Percentiles rank a stretch among this genome's conserved stretches.
Evolutionary conservation across 441 rosid genomes (phyloP).

Genomic region (Erysimum cheiri): DNA sequence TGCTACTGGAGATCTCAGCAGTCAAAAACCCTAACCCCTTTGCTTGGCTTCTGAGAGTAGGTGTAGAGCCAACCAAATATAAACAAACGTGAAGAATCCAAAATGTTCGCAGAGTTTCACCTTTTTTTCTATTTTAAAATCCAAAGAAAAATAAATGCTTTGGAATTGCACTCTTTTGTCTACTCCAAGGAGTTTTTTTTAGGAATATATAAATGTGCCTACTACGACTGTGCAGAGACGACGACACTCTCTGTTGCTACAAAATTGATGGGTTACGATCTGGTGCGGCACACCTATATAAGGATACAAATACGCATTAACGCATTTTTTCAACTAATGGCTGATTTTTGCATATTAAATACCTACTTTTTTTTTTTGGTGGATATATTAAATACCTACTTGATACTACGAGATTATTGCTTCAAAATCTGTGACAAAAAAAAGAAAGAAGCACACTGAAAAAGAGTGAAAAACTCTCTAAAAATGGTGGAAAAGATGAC

Average conservation of each 20-base stretch:
- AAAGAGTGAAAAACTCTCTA: no score
- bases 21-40: slow-evolving; percentile 38
- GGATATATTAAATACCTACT: no score
- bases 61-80: slow-evolving; percentile 37
- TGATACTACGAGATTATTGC: not conserved
- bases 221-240: slow-evolving; percentile 24
- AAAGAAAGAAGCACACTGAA: not conserved
- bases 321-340: not conserved
- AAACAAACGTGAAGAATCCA: slow-evolving; percentile 39
- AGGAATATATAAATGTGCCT: slow-evolving; percentile 28
- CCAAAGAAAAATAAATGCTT: slow-evolving; percentile 23
- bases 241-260: slow-evolving; percentile 24
- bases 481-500: slow-evolving; percentile 10
- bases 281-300: slow-evolving; percentile 13
- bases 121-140: slow-evolving; percentile 24
- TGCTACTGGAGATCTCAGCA: slow-evolving; percentile 33
- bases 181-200: slow-evolving; percentile 30
- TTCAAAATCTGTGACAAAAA: not conserved
- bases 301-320: not conserved
- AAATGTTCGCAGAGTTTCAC: slow-evolving; percentile 35
- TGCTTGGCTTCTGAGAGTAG: slow-evolving; percentile 47
- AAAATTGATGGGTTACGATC: slow-evolving; percentile 34
- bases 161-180: slow-evolving; percentile 30
- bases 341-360: not conserved
- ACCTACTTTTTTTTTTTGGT: no score